Base-by-base conservation (phyloP, 108 stramenopile species). In the Cylindrotheca closterium region DNA sequence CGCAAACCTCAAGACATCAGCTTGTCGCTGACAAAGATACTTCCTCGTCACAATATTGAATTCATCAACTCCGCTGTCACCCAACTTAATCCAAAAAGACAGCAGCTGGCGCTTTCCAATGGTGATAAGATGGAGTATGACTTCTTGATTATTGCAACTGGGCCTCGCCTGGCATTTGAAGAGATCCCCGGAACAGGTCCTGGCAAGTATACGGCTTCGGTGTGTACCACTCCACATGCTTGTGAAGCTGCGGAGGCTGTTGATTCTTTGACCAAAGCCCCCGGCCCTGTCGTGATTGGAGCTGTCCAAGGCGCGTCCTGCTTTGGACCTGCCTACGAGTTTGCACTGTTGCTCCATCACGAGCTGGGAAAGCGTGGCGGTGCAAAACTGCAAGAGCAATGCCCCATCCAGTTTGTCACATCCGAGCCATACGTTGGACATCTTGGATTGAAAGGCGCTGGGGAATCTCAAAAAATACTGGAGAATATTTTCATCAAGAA, bases 401-500 rank as follows among this genome's bases (percentile, higher is more conserved):
- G 67, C 29, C 58, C 58, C 3, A 68, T 70, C 27, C 31, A 50
- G 3, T 53, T 63, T 28, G 51, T 70, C 7, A 70, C 69, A 17
- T 47, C 69, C 10, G 69, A 70, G 61, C 69, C 69, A 31, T 70
- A 70, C 69, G 54, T 70, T 54, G 69, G 69, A 12, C 69, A 70
- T 46, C 19, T 70, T 4, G 69, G 69, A 26, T 37, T 70, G 4
- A 18, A 53, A 3, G 69, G 69, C 17, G 60, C 51, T 2, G 60
- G 60, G n/a, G 51, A 70, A 19, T 70, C 69, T 3, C 7, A 56
- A 21, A n/a, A 28, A 30, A 52, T 70, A n/a, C n/a, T n/a, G n/a
- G n/a, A n/a, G n/a, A n/a, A n/a, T n/a, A n/a, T 18, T 30, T 58
- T 4, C 12, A 25, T 8, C 7, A 50, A 67, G 21, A 57, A 58